Evolutionary conservation across 1,284 basidiomycete genomes (phyloP), one percentile per base, ranked within the genome.

Genomic region (Rhodotorula mucilaginosa): DNA sequence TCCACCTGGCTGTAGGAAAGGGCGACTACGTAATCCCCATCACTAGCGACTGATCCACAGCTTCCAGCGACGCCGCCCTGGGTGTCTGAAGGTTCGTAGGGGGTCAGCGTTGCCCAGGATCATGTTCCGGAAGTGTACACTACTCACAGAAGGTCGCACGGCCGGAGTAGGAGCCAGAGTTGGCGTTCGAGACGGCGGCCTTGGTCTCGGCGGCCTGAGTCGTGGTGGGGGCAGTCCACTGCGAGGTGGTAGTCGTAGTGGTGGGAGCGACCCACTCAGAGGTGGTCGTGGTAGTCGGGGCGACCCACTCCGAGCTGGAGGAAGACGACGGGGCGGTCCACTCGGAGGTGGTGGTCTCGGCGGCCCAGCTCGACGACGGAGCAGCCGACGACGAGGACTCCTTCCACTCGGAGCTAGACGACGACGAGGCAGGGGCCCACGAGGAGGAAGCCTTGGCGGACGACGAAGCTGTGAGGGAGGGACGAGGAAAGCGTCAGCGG

Each of bases 271-370:
- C 56, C 34, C 26, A 56, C 56, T 58, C 59, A 26, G 15, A 8
- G 5, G 52, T 56, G 12, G 63, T 49, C 18, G 70, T 68, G 7
- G 66, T 72, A 19, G 69, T 66, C 29, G 60, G 64, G 13, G 58
- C 54, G 29, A 56, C 34, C 51, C 51, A 60, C 49, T 62, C 29
- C 34, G 59, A 65, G 44, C 59, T 63, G 6, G 61, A 59, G 80
- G 74, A 65, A 76, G 77, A 61, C 88, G 88, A 65, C 85, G 87
- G 58, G 10, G 58, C 58, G 13, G 15, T 26, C 61, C 61, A 61
- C 44, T 64, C 89, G 69, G 76, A 78, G 69, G 78, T 78, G 65
- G 76, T 61, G 62, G 68, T 46, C 6, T 21, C 44, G n/a, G 48
- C 59, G 51, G 48, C 31, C 39, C 48, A 68, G 49, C 52, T 29